These are phyloP conservation scores for Forsythia suspensa DNA, from an alignment of 257 asterid species.

Conservation along the genomic window DNA sequence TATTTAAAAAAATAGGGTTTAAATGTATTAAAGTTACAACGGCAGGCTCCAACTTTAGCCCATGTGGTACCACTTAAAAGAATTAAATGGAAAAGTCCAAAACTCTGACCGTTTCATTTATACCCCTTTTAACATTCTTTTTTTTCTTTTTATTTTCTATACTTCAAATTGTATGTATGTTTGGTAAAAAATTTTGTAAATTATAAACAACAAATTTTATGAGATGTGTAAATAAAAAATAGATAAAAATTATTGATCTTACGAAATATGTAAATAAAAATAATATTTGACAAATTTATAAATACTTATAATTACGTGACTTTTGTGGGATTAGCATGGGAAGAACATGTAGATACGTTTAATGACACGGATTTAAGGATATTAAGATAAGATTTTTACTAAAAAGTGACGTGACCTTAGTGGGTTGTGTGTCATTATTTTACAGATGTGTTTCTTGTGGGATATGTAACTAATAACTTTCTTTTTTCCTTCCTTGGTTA, in stretches of 20 bases:
- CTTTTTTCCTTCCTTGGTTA: conserved; percentile 4
- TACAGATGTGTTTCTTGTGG: conserved; percentile 9
- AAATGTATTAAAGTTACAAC: too few relatives aligned
- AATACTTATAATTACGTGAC: too few relatives aligned
- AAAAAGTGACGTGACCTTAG: conserved; percentile 2
- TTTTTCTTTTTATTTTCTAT: too few relatives aligned
- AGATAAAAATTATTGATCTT: too few relatives aligned
- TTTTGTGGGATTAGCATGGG: too few relatives aligned
- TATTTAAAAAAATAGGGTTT: too few relatives aligned
- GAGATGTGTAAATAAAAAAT: too few relatives aligned
- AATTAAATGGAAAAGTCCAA: not conserved
- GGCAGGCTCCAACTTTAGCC: not conserved
- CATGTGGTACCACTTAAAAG: not conserved
- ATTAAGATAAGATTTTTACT: not conserved
- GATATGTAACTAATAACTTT: not conserved
- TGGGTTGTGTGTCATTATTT: not conserved
- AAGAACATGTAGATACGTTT: not conserved
- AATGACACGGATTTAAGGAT: not conserved
- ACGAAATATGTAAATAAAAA: too few relatives aligned
- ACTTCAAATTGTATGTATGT: not conserved
- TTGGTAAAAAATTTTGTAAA: too few relatives aligned
- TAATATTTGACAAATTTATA: too few relatives aligned
- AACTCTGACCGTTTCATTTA: not conserved
- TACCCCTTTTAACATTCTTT: not conserved
- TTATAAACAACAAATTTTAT: too few relatives aligned